Conservation (phyloP, 2,329 filamentous ascomycete species). For the Hortaea sp. region DNA sequence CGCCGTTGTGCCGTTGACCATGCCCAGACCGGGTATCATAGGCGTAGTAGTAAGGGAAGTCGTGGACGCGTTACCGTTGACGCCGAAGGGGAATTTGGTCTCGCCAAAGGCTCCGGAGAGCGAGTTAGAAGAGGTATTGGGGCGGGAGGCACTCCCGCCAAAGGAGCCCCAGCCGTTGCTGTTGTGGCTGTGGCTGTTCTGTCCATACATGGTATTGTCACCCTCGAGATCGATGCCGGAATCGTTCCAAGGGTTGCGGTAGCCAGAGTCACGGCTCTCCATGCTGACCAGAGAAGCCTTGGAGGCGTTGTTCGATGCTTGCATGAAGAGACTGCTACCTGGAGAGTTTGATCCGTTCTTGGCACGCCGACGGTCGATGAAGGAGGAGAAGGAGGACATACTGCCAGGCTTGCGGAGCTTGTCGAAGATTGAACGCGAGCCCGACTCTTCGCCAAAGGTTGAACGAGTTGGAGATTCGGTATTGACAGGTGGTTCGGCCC, state of each 20-base stretch:
- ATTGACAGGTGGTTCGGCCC: constrained; percentile 65
- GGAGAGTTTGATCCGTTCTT: constrained; percentile 80
- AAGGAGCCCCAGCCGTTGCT: constrained; percentile 33
- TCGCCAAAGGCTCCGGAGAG: constrained; percentile 48
- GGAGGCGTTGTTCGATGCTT: constrained; percentile 74
- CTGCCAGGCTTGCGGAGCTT: constrained; percentile 88
- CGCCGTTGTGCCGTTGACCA: constrained; percentile 7
- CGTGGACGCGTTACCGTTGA: constrained; percentile 29
- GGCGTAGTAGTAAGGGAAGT: constrained; percentile 26
- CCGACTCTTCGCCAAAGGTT: constrained; percentile 64
- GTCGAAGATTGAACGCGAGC: constrained; percentile 79
- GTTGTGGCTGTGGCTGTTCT: constrained; percentile 27
- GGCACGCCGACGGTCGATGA: constrained; percentile 72
- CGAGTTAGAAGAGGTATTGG: constrained; percentile 54
- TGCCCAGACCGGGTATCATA: constrained; percentile 29
- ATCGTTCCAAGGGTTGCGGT: constrained; percentile 97
- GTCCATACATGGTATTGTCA: constrained; percentile 37
- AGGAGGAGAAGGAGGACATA: constrained; percentile 92
- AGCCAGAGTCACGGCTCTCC: constrained; percentile 88
- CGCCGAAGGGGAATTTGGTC: constrained; percentile 56
- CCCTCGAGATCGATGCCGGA: constrained; percentile 94
- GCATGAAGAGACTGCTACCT: constrained; percentile 68
- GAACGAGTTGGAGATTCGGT: constrained; percentile 85
- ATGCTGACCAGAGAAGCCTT: constrained; percentile 94
- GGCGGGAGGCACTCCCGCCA: constrained; percentile 46